Evolutionary conservation across 139 green algal genomes (phyloP), one percentile per base, ranked within the genome.

Genomic region (Yamagishiella unicocca): DNA sequence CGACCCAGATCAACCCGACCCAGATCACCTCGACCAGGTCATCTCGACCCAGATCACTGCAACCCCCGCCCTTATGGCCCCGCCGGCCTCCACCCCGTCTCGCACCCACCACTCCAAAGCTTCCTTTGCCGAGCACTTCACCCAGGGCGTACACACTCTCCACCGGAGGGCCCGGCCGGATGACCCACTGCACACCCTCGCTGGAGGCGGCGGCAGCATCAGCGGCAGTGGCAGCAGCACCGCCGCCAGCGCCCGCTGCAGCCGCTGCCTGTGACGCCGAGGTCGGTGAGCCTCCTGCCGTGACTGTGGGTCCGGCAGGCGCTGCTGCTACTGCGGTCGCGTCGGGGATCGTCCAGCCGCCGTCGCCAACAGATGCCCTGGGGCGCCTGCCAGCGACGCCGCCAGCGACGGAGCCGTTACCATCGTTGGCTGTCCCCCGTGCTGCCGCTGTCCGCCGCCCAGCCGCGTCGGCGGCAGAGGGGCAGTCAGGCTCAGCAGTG

Each of bases 111-210:
- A 86, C 62, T 50, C 93, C 93, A 43, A 95, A 95, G 83, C 92
- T 89, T 25, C 93, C 93, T 83, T 95, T 93, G 37, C 92, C 92
- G 33, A 95, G 87, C 0, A 89, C 67, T 31, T 88, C 78, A 50
- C 88, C 90, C 12, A 95, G 37, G 24, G 90, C 85, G 37, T 87
- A 86, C 22, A 17, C 64, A 31, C 31, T 68, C 80, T 86, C 80
- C 38, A 86, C 29, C 0, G 80, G 80, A 0, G 80, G 80, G 1
- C 38, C 31, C 6, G 80, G 62, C 19, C 80, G 80, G 33, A 86
- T 38, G 5, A 86, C 80, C 80, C 80, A 86, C 24, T 73, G 58
- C 54, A 71, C 54, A 7, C 22, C 0, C 31, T 3, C 50, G 24
- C 27, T 45, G 10, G 68, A 35, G 68, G 68, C 19, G 29, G 64